Evolutionary conservation across 192 early-diverging fungal species (phyloP), one percentile per base, ranked within the genome.

Genomic region (Cladochytrium replicatum): DNA sequence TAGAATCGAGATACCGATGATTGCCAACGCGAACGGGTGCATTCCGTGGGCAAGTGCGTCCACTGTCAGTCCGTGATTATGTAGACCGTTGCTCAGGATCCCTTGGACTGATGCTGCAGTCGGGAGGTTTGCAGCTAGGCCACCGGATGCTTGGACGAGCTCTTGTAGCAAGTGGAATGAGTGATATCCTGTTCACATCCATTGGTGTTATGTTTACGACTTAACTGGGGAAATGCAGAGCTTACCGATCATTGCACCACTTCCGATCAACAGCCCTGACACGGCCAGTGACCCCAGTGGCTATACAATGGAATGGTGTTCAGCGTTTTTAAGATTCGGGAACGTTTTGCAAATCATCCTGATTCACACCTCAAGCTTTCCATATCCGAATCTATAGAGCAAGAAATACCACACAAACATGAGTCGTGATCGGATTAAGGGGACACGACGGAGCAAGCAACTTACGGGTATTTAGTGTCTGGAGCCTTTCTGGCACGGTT

Each of bases 171-270:
- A n/a, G n/a, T n/a, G n/a, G n/a, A n/a, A n/a, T n/a, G n/a, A n/a
- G n/a, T n/a, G n/a, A 27, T 56, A 55, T n/a, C n/a, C n/a, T n/a
- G n/a, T n/a, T n/a, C n/a, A n/a, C n/a, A n/a, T n/a, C n/a, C n/a
- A n/a, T n/a, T n/a, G n/a, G n/a, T n/a, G n/a, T n/a, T n/a, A n/a
- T n/a, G n/a, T n/a, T n/a, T n/a, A n/a, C n/a, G n/a, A n/a, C n/a
- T n/a, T n/a, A n/a, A n/a, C n/a, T n/a, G n/a, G n/a, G n/a, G n/a
- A n/a, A n/a, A n/a, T n/a, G n/a, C n/a, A n/a, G n/a, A n/a, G n/a
- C n/a, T n/a, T n/a, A 51, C 83, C 85, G 28, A 87, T 85, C 4
- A 74, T 82, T 6, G 72, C 32, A 0, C 80, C 84, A 30, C 78
- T 82, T 0, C 69, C 59, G 13, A 90, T 65, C 32, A 90, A 68